Conservation (phyloP, 192 early-diverging fungal genomes). For the Mortierella alpina region DNA sequence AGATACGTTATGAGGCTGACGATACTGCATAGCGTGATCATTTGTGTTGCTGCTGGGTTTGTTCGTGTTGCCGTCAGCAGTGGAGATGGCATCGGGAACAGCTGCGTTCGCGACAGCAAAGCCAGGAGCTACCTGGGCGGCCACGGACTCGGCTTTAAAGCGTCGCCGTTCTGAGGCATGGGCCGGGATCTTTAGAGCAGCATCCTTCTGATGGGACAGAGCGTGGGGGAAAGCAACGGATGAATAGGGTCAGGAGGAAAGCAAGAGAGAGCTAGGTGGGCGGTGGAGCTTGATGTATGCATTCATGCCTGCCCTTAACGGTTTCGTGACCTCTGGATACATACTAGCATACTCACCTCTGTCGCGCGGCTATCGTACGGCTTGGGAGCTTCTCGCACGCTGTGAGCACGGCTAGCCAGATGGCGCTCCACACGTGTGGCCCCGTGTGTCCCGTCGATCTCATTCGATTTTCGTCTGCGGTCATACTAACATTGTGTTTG, state of each 20-base stretch:
- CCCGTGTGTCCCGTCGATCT: conserved; percentile 24
- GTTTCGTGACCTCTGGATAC: not conserved
- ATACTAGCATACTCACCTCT: conserved; percentile 5
- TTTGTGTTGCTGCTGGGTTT: not conserved
- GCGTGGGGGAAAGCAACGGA: too few species aligned
- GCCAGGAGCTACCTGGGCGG: not conserved
- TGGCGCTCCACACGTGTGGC: conserved; percentile 44
- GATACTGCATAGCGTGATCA: conserved; percentile 4
- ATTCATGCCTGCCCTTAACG: not conserved
- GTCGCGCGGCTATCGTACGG: not conserved
- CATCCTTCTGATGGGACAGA: conserved; percentile 5
- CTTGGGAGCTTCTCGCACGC: conserved; percentile 36
- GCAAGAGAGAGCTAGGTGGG: not conserved
- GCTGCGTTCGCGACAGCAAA: not conserved
- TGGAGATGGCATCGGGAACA: not conserved
- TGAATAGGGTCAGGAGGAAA: not conserved
- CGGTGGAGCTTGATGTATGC: not conserved
- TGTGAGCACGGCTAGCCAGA: conserved; percentile 35
- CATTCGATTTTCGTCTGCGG: conserved; percentile 30
- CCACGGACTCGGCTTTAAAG: conserved; percentile 2
- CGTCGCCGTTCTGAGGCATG: conserved; percentile 7
- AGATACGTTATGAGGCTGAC: conserved; percentile 12
- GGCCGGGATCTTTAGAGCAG: not conserved
- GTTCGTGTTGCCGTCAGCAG: not conserved
- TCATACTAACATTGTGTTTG: conserved; percentile 6